These are phyloP conservation scores for Lipomyces yamadae DNA, from an alignment of 805 yeast genomes.

Conservation along the genomic window DNA sequence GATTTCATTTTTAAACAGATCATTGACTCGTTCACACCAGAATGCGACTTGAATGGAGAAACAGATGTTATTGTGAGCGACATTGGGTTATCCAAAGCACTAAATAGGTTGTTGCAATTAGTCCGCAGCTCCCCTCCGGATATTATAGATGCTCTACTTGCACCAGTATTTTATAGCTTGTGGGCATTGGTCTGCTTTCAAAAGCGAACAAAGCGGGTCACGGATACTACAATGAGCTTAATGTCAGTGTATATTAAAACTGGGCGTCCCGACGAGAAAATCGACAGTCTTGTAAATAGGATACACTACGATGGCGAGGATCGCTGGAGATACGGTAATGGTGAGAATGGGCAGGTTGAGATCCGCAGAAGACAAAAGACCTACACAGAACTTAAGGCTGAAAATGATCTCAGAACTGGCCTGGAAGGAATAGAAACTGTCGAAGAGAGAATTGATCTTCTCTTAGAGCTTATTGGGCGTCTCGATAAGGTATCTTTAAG, in stretches of 20 bases:
- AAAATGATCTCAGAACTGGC: constrained; percentile 9
- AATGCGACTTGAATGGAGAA: neutral
- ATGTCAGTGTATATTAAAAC: constrained; percentile 33
- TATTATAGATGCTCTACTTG: constrained; percentile 6
- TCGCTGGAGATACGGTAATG: constrained; percentile 41
- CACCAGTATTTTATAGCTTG: constrained; percentile 17
- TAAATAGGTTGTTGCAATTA: constrained; percentile 18
- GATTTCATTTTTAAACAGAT: constrained; percentile 61
- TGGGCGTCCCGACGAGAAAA: constrained; percentile 45
- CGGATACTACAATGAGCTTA: constrained; percentile 22
- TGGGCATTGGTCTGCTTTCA: constrained; percentile 33
- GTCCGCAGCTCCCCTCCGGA: constrained; percentile 26
- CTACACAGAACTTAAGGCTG: constrained; percentile 12
- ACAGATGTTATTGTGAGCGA: constrained; percentile 40
- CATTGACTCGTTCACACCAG: constrained; percentile 12
- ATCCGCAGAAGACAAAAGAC: constrained; percentile 30
- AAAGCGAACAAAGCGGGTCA: constrained; percentile 28
- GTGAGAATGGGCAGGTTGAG: constrained; percentile 42
- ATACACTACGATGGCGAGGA: constrained; percentile 43
- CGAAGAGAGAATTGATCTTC: constrained; percentile 21
- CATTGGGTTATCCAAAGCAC: constrained; percentile 49
- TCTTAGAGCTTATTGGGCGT: constrained; percentile 46
- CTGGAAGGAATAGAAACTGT: constrained; percentile 27
- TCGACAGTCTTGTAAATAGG: constrained; percentile 44
- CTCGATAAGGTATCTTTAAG: constrained; percentile 50